Base-by-base conservation (phyloP, 352 stramenopile species). In the Globisporangium radiosum region DNA sequence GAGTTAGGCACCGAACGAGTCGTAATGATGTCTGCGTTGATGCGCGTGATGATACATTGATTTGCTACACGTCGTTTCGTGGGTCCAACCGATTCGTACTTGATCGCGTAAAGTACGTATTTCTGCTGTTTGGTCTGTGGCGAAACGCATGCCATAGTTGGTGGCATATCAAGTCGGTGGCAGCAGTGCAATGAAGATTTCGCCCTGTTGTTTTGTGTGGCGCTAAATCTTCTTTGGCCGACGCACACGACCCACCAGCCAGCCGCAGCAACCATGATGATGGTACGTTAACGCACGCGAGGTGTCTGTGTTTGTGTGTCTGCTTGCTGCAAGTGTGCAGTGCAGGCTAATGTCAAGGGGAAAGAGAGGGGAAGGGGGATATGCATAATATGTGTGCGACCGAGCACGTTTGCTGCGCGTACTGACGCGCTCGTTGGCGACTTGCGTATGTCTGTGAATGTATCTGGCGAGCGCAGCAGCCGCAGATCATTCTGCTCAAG, bases 401-500 rank as follows among this genome's bases (percentile, higher is more conserved):
- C 47, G 17, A 63, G 33, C 56, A 9, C 25, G 25, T 33, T 33
- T 33, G 9, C 4, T 25, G 19, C 17, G 1, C 19, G 14, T 10
- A 53, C 13, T 7, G 14, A 43, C 15, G 39, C 13, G 5, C 13
- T 43, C 13, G 50, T 43, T 42, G 49, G 45, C 49, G 7, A 5
- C 25, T 33, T 33, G 25, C 25, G 25, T 33, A 33, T 33, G 25
- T 33, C 25, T 33, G 25, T 33, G 25, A 33, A 33, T 33, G 25
- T 33, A 33, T 33, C 25, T 33, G 15, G 42, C 7, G 50, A 48
- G 48, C 13, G 40, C 65, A 93, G 81, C 91, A 97, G 80, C 97
- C 97, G 47, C 93, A 97, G 62, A 98, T 99, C 73, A 99, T 99
- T 64, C 82, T 99, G 63, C 89, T 99, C 15, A 92, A 97, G 60